phyloP scores from a whole-genome alignment of 2,329 filamentous ascomycete species.

The Colletotrichum cuscutae region DNA sequence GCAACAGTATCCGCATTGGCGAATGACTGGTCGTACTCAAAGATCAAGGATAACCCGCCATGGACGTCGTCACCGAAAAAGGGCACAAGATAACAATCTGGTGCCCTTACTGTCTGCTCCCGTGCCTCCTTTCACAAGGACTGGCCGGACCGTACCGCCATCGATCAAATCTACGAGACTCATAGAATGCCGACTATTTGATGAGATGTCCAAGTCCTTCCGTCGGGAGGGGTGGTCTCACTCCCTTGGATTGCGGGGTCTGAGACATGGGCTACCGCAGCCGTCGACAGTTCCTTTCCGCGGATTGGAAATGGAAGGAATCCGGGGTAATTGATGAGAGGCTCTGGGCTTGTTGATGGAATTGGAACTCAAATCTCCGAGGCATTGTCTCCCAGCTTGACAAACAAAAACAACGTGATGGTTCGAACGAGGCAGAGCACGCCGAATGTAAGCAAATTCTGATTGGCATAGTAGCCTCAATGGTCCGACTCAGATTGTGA shows the following conservation, averaged over 20 bases:
- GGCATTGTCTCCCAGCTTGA: not conserved
- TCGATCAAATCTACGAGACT: not conserved
- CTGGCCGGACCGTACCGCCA: not conserved
- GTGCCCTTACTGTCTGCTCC: no score
- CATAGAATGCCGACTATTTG: not conserved
- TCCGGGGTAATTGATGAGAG: not conserved
- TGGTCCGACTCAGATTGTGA: not conserved
- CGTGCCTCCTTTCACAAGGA: not conserved
- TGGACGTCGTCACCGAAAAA: not conserved
- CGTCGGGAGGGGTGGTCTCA: not conserved
- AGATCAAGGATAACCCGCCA: not conserved
- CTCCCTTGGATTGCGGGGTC: constrained; percentile 1
- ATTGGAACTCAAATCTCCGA: not conserved
- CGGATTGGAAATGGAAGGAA: not conserved
- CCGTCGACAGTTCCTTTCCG: not conserved
- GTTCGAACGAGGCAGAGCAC: not conserved
- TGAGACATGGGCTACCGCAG: constrained; percentile 2
- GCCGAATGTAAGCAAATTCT: not conserved
- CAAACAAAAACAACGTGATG: not conserved
- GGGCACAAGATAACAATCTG: not conserved
- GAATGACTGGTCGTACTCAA: not conserved
- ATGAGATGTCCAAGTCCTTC: not conserved
- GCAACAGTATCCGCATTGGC: not conserved
- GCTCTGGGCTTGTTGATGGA: not conserved
- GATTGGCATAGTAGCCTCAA: not conserved